These are phyloP conservation scores for Diaporthe ampelina DNA, from an alignment of 2,329 filamentous ascomycete species.

Conservation along the genomic window DNA sequence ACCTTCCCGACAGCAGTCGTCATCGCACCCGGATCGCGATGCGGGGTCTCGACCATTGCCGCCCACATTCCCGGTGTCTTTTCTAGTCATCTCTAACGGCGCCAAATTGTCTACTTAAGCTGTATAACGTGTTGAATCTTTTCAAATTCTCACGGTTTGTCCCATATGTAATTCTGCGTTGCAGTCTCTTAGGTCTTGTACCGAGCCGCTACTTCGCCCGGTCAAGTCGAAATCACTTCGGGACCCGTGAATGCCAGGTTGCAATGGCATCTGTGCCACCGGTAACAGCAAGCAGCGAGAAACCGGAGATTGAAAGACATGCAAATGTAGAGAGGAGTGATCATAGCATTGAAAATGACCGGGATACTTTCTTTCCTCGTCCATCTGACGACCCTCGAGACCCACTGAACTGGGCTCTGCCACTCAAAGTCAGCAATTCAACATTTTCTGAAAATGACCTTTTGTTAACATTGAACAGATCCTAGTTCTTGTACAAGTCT, in stretches of 20 bases:
- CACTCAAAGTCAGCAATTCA: constrained; percentile 19
- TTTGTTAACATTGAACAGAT: constrained; percentile 46
- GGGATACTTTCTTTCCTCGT: constrained; percentile 20
- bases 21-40: constrained; percentile 11
- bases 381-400: constrained; percentile 30
- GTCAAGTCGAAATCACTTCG: not conserved
- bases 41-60: constrained; percentile 22
- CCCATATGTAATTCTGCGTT: not conserved
- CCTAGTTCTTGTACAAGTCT: constrained; percentile 48
- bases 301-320: not conserved
- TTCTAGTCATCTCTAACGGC: not conserved
- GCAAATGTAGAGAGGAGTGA: not conserved
- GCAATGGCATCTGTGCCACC: not conserved
- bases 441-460: not conserved
- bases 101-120: no score
- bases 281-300: not conserved
- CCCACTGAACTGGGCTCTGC: constrained; percentile 33
- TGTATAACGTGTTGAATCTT: not conserved
- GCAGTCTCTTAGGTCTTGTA: no score
- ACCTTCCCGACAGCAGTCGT: not conserved
- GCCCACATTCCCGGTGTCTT: not conserved
- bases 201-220: not conserved
- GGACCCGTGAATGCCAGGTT: not conserved
- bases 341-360: constrained; percentile 14
- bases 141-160: not conserved